phyloP scores from a whole-genome alignment of 768 basidiomycete species.

The Tubosaeta sp. region DNA sequence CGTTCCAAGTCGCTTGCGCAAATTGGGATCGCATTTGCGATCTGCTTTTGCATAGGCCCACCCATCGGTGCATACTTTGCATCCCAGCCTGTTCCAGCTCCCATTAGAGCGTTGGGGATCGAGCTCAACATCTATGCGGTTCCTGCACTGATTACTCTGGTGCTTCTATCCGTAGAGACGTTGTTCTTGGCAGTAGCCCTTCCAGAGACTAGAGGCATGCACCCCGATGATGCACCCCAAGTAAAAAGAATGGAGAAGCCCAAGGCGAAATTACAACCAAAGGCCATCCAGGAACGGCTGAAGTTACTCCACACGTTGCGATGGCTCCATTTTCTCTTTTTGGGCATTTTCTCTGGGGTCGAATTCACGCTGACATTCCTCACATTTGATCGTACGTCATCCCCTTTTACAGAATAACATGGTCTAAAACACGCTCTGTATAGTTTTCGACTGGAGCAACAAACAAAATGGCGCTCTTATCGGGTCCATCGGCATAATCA shows the following conservation, averaged over 20 bases:
- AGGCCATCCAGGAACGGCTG: constrained; percentile 47
- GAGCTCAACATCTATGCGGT: constrained; percentile 87
- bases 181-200: constrained; percentile 67
- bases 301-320: constrained; percentile 55
- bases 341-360: constrained; percentile 88
- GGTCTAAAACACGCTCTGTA: background rate
- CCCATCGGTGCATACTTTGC: constrained; percentile 97
- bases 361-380: constrained; percentile 97
- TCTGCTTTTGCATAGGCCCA: constrained; percentile 91
- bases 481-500: constrained; percentile 84
- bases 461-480: constrained; percentile 84
- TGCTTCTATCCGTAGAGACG: constrained; percentile 76
- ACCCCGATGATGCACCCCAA: constrained; percentile 19
- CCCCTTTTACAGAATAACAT: background rate
- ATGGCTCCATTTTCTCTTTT: constrained; percentile 75
- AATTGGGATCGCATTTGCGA: constrained; percentile 93
- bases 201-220: constrained; percentile 77
- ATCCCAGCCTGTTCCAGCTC: constrained; percentile 68
- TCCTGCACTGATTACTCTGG: constrained; percentile 81
- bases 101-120: constrained; percentile 48
- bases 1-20: constrained; percentile 85
- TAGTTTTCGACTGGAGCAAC: constrained; percentile 88
- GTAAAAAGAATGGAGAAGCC: constrained; percentile 12
- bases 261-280: constrained; percentile 12
- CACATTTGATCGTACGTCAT: constrained; percentile 74